Percentiles rank a stretch among this genome's conserved stretches.
These are phyloP conservation scores for Venturia nashicola DNA, from an alignment of 2,329 filamentous ascomycete genomes.

Conservation along the genomic window DNA sequence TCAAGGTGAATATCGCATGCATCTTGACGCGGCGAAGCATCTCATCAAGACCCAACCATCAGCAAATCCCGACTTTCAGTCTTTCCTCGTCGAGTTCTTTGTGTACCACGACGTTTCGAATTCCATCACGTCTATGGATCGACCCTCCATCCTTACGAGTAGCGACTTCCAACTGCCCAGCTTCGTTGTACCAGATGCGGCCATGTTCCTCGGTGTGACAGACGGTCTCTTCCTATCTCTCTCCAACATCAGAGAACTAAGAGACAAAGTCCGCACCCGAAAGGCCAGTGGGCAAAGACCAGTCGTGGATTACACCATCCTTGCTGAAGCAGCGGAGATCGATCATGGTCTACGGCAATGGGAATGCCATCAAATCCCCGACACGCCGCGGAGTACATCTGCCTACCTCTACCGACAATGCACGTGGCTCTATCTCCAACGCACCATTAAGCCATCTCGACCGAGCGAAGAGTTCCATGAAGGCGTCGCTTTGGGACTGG, in stretches of 20 bases:
- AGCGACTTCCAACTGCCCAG: slow-evolving; percentile 41
- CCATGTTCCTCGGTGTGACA: slow-evolving; percentile 62
- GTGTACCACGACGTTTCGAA: slow-evolving; percentile 63
- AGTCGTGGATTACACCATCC: slow-evolving; percentile 57
- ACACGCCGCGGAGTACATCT: slow-evolving; percentile 41
- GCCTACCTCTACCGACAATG: slow-evolving; percentile 50
- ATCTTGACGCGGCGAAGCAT: slow-evolving; percentile 63
- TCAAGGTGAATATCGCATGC: slow-evolving; percentile 62
- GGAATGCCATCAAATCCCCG: slow-evolving; percentile 46
- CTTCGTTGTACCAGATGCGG: slow-evolving; percentile 43
- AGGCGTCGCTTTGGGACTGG: slow-evolving; percentile 46
- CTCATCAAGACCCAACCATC: slow-evolving; percentile 51
- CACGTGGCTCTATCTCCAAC: slow-evolving; percentile 51
- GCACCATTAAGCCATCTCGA: slow-evolving; percentile 45
- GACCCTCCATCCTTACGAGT: slow-evolving; percentile 39
- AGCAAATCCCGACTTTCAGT: slow-evolving; percentile 57
- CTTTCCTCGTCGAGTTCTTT: slow-evolving; percentile 65
- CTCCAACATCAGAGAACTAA: slow-evolving; percentile 64
- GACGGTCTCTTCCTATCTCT: slow-evolving; percentile 73
- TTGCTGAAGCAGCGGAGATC: slow-evolving; percentile 64
- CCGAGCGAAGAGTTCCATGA: slow-evolving; percentile 42
- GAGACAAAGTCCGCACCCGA: slow-evolving; percentile 60
- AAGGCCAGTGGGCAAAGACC: slow-evolving; percentile 52
- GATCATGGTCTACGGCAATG: slow-evolving; percentile 63
- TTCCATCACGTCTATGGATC: slow-evolving; percentile 43